A percentile compares a stretch with the other conserved stretches of the same genome.
These are phyloP conservation scores for Blastobotrys peoriensis DNA, from an alignment of 805 yeast species.

Conservation along the genomic window DNA sequence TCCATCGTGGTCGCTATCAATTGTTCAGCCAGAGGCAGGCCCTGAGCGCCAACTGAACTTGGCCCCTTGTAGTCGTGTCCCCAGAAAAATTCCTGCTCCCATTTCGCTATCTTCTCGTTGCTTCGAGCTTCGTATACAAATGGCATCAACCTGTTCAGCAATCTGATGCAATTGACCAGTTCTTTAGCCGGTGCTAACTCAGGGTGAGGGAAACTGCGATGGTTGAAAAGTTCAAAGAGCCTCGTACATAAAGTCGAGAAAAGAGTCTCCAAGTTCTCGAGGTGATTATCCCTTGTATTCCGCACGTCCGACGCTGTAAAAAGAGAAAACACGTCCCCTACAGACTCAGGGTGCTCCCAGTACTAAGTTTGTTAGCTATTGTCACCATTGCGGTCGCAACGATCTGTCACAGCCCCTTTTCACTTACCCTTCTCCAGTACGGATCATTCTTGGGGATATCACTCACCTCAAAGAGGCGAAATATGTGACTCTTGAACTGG, in stretches of 20 bases:
- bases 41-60: conserved; percentile 10
- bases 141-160: conserved; percentile 62
- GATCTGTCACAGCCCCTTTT: no score
- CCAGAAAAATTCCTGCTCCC: conserved; percentile 42
- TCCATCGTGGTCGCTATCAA: conserved; percentile 37
- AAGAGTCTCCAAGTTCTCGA: conserved; percentile 50
- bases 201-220: conserved; percentile 25
- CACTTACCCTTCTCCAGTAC: conserved; percentile 36
- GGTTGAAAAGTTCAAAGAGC: conserved; percentile 26
- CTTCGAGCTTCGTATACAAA: conserved; percentile 50
- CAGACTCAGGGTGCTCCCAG: conserved; percentile 45
- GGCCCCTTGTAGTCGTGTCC: conserved; percentile 20
- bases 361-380: conserved; percentile 25
- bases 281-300: conserved; percentile 51
- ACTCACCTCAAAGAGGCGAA: conserved; percentile 36
- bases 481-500: conserved; percentile 54
- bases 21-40: conserved; percentile 30
- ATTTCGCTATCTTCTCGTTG: conserved; percentile 27
- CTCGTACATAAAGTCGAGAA: conserved; percentile 38
- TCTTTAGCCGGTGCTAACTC: conserved; percentile 29
- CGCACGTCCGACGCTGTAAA: conserved; percentile 55
- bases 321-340: conserved; percentile 53
- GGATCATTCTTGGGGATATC: conserved; percentile 32
- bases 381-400: no score
- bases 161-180: conserved; percentile 55